These are phyloP conservation scores for Penicillium hordei DNA, from an alignment of 2,329 filamentous ascomycete genomes.

Conservation along the genomic window DNA sequence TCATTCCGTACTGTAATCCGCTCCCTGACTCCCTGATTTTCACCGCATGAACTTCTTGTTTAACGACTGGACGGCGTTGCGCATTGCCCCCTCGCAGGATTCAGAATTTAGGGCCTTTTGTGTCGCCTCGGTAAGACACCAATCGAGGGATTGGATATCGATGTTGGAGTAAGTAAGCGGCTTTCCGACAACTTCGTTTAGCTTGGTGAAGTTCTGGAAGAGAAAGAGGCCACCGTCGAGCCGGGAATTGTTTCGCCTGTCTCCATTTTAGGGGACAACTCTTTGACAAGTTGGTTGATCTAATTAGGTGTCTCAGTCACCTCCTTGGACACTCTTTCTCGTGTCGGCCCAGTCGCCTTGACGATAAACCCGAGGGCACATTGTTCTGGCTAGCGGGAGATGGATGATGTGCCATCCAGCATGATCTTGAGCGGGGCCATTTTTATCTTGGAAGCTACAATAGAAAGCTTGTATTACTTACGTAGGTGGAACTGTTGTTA, in stretches of 20 bases:
- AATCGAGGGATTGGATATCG: too few relatives aligned
- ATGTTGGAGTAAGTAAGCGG: too few relatives aligned
- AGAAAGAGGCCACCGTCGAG: slow-evolving; percentile 23
- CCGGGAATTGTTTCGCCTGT: slow-evolving; percentile 8
- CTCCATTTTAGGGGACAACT: slow-evolving; percentile 10
- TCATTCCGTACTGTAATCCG: too few relatives aligned
- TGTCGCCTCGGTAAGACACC: too few relatives aligned
- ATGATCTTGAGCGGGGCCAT: slow-evolving; percentile 21
- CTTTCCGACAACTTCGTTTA: too few relatives aligned
- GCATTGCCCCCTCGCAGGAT: too few relatives aligned
- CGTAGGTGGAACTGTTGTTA: too few relatives aligned
- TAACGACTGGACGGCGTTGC: too few relatives aligned
- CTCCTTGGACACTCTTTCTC: slow-evolving; percentile 12
- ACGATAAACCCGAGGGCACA: slow-evolving; percentile 12
- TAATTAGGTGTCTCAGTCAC: slow-evolving; percentile 12
- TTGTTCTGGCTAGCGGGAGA: slow-evolving; percentile 17
- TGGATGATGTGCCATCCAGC: slow-evolving; percentile 15
- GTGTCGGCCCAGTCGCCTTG: slow-evolving; percentile 7
- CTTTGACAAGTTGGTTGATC: slow-evolving; percentile 13
- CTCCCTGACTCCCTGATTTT: too few relatives aligned
- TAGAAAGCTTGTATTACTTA: background rate
- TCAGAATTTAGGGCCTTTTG: too few relatives aligned
- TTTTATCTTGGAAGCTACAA: background rate
- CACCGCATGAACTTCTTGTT: too few relatives aligned
- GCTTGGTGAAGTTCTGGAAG: background rate